Evolutionary conservation across 2,329 filamentous ascomycete species (phyloP).

Genomic region (Diaporthe nobilis): DNA sequence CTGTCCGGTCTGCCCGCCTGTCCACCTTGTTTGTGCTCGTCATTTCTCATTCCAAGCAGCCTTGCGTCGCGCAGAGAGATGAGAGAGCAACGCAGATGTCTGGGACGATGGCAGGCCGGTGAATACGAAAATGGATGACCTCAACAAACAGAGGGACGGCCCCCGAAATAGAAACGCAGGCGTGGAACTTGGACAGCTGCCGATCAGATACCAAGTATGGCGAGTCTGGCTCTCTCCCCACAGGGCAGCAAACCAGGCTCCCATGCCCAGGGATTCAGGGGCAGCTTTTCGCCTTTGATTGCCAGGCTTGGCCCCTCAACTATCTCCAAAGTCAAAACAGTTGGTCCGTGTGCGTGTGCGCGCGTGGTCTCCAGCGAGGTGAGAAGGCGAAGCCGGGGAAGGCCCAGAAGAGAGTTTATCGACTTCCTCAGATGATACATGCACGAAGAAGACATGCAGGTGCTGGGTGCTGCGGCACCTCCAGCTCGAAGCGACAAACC

Average conservation of each 20-base stretch:
- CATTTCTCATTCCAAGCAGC: conserved; percentile 22
- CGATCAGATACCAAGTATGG: conserved; percentile 1
- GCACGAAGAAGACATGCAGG: background rate
- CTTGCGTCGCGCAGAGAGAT: background rate
- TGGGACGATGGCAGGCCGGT: conserved; percentile 6
- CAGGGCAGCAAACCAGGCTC: conserved; percentile 19
- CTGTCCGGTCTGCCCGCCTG: background rate
- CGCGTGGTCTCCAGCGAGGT: background rate
- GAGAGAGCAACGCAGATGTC: background rate
- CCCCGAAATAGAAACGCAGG: conserved; percentile 24
- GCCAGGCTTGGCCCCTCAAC: conserved; percentile 22
- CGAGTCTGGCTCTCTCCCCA: conserved; percentile 10
- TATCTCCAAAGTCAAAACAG: conserved; percentile 17
- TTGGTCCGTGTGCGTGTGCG: conserved; percentile 1
- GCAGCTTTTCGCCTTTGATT: conserved; percentile 27
- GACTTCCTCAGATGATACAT: conserved; percentile 13
- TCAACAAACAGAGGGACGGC: conserved; percentile 21
- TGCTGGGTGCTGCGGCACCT: conserved; percentile 1
- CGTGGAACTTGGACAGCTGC: conserved; percentile 16
- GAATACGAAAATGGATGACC: conserved; percentile 24
- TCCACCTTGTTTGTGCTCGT: background rate
- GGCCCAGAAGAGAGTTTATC: background rate
- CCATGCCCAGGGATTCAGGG: conserved; percentile 20
- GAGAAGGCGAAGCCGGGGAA: background rate
- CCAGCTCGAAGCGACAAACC: conserved; percentile 5